Conservation (phyloP, 768 basidiomycete species). For the Mycena albidolilacea region DNA sequence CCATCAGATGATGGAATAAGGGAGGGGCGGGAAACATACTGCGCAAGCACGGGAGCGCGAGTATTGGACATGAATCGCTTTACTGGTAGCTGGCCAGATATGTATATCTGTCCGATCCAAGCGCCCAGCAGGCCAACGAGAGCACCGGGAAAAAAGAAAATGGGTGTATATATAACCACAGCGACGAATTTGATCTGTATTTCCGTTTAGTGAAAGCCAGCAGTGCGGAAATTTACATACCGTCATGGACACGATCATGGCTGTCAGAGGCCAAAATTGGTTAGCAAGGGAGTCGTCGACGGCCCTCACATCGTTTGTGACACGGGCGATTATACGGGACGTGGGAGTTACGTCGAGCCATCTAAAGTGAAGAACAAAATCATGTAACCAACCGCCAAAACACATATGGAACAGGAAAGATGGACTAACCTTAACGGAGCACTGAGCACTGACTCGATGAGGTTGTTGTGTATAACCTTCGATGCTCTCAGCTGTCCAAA, state of each 20-base stretch:
- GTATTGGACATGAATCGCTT: slow-evolving; percentile 38
- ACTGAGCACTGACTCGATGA: slow-evolving; percentile 48
- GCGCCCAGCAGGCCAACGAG: slow-evolving; percentile 39
- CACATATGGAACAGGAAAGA: neutral
- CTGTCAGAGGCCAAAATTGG: slow-evolving; percentile 40
- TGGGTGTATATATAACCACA: slow-evolving; percentile 46
- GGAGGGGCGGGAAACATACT: slow-evolving; percentile 50
- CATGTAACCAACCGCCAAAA: neutral
- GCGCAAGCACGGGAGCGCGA: slow-evolving; percentile 45
- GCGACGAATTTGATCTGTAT: slow-evolving; percentile 48
- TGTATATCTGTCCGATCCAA: too few relatives aligned
- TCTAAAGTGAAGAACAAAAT: slow-evolving; percentile 37
- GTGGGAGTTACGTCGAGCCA: slow-evolving; percentile 44
- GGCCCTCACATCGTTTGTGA: too few relatives aligned
- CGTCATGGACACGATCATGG: slow-evolving; percentile 55
- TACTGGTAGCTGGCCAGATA: too few relatives aligned
- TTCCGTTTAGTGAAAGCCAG: neutral
- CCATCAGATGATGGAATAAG: slow-evolving; percentile 26
- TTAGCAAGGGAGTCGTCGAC: slow-evolving; percentile 48
- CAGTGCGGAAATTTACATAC: slow-evolving; percentile 34
- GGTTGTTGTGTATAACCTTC: slow-evolving; percentile 53
- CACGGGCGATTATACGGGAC: too few relatives aligned
- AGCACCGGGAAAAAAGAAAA: slow-evolving; percentile 50
- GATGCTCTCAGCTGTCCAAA: slow-evolving; percentile 58
- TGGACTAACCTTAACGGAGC: slow-evolving; percentile 52